Evolutionary conservation across 352 stramenopile species (phyloP).

Genomic region (Phytophthora idaei): DNA sequence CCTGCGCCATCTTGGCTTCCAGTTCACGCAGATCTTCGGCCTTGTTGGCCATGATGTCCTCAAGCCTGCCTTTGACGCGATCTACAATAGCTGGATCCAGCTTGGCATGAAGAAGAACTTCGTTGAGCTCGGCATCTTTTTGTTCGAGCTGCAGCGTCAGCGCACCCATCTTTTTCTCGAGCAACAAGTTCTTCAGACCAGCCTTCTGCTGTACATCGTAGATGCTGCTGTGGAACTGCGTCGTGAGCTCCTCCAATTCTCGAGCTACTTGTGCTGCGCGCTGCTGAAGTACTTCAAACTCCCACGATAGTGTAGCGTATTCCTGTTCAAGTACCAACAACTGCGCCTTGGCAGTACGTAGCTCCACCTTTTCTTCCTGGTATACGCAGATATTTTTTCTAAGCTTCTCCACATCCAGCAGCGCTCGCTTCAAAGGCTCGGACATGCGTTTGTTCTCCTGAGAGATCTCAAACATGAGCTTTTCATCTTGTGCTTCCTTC

Average conservation of each 20-base stretch:
- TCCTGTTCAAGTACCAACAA: conserved; percentile 90
- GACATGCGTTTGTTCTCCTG: conserved; percentile 96
- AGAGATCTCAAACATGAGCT: conserved; percentile 94
- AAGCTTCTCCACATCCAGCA: conserved; percentile 76
- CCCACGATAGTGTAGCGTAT: conserved; percentile 90
- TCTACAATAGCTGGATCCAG: conserved; percentile 86
- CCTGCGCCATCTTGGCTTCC: conserved; percentile 72
- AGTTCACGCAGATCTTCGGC: conserved; percentile 85
- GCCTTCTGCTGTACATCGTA: conserved; percentile 94
- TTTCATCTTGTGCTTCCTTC: conserved; percentile 94
- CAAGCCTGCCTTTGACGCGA: conserved; percentile 84
- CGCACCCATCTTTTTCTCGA: conserved; percentile 94
- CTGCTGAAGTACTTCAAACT: conserved; percentile 94
- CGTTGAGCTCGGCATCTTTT: conserved; percentile 92
- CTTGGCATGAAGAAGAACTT: conserved; percentile 91
- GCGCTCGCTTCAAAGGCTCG: conserved; percentile 92
- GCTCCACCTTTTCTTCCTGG: conserved; percentile 70
- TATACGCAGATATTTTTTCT: conserved; percentile 74
- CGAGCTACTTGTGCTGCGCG: conserved; percentile 80
- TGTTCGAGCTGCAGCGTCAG: conserved; percentile 88
- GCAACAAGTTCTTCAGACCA: conserved; percentile 93
- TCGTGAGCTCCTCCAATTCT: conserved; percentile 91
- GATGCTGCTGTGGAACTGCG: conserved; percentile 88
- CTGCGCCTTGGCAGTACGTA: conserved; percentile 68
- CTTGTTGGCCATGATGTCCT: conserved; percentile 92